Base-by-base conservation (phyloP, 148 eudicot species). In the Rhododendron simsii region DNA sequence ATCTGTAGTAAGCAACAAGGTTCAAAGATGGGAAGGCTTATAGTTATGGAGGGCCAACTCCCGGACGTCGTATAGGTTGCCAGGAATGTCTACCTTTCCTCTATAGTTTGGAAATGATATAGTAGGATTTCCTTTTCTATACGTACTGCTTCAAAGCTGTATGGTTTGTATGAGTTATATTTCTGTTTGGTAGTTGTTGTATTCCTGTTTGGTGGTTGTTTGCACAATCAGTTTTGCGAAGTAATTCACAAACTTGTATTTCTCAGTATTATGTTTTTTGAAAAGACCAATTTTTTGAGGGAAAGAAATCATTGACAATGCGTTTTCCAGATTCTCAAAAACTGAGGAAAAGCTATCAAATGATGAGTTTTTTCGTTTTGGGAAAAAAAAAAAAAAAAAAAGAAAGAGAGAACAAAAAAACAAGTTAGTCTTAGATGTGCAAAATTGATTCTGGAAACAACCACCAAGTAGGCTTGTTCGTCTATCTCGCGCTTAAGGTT, bases 401-500 rank as follows among this genome's bases (percentile, higher is more conserved):
- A n/a, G n/a, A n/a, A n/a, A n/a, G n/a, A 53, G 3, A 3, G 21
- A 16, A 16, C 16, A 1, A 53, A 12, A 71, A 30, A 28, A 30
- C 16, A 28, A 71, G 76, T 71, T 13, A 71, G 55, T n/a, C 30
- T 8, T 8, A 71, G 76, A 30, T 30, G 76, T 28, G 39, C 39
- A 71, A 30, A 71, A 71, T 4, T 71, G 39, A 71, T 71, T 71
- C 76, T 71, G 76, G 30, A 71, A 71, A 71, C 41, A 71, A 71
- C 41, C 20, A 71, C 41, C 76, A 33, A 12, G 14, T 14, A 71
- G 76, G 35, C 7, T 30, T 30, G 8, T 71, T 35, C 3, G 2
- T 71, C 82, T 87, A 87, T 63, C 88, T 83, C 13, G 82, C 86
- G n/a, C 48, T 30, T 69, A 87, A 69, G 33, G 88, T 83, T 76